Base-by-base conservation (phyloP, 164 flowering plant species). In the Umbilicus rupestris region DNA sequence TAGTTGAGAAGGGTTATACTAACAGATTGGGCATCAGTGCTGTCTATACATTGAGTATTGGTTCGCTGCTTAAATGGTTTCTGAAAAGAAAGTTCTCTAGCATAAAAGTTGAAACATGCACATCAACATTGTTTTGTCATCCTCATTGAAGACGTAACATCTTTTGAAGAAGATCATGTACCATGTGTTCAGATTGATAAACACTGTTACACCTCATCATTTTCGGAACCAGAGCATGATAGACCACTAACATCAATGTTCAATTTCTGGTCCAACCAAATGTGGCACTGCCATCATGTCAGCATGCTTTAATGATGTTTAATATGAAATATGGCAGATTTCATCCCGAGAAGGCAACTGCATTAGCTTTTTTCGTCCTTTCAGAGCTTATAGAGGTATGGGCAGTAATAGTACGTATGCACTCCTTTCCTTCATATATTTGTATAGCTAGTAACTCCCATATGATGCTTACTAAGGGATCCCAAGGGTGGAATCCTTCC, bases 381-480 rank as follows among this genome's bases (percentile, higher is more conserved):
- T 52, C 69, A 64, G 84, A 82, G 78, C 86, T 84, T 76, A 69
- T 81, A 33, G 76, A 84, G 87, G 90, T 86, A 17, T 75, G 83
- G 71, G 39, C 58, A 44, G 29, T 20, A 28, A 15, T 29, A 6
- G 62, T 35, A 35, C 11, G 7, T 29, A 10, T 68, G 20, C n/a
- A 24, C 14, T 52, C 22, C 17, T 50, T 11, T n/a, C 28, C 7
- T 2, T 39, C 14, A 17, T 3, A 15, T 20, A 17, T 45, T 41
- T 42, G 11, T 55, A 9, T 20, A 8, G 58, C 31, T 6, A 19
- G 12, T 17, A 50, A 9, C 20, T 12, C 3, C 22, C 33, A 15
- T 2, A 28, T 11, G 10, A 0, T 11, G 1, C 11, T 55, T 55
- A 26, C 29, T 22, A 20, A 0, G 11, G 30, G 15, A 52, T 52